Evolutionary conservation across 2,329 filamentous ascomycete genomes (phyloP).

Genomic region (Alternaria dauci): DNA sequence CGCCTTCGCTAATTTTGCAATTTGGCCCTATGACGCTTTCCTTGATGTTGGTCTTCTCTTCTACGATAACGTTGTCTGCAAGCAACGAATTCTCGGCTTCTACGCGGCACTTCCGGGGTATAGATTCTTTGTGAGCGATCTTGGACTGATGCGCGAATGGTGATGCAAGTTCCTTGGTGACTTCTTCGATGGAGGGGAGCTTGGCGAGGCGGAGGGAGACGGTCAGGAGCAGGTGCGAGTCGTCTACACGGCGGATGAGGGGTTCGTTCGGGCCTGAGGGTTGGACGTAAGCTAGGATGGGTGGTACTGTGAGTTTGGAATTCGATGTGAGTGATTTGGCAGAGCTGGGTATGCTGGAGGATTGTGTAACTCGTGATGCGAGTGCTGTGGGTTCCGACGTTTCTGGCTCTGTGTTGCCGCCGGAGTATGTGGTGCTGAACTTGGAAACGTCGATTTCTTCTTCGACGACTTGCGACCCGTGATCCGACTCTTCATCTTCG

Average conservation of each 20-base stretch:
- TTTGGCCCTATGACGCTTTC: conserved; percentile 88
- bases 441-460: conserved; percentile 64
- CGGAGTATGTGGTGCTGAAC: conserved; percentile 62
- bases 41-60: conserved; percentile 91
- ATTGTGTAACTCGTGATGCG: conserved; percentile 49
- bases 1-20: conserved; percentile 86
- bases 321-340: conserved; percentile 39
- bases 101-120: conserved; percentile 82
- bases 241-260: conserved; percentile 88
- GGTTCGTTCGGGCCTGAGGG: conserved; percentile 65
- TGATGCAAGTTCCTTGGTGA: conserved; percentile 61
- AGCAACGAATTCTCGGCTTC: conserved; percentile 83
- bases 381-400: conserved; percentile 29
- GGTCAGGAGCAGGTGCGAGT: conserved; percentile 78
- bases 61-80: conserved; percentile 86
- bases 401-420: conserved; percentile 15
- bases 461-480: conserved; percentile 52
- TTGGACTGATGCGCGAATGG: conserved; percentile 82
- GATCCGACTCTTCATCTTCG: conserved; percentile 50
- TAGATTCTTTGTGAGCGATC: conserved; percentile 81
- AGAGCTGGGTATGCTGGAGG: conserved; percentile 38
- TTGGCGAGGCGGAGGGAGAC: conserved; percentile 89
- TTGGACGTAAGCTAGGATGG: conserved; percentile 84
- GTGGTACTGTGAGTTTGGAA: conserved; percentile 65
- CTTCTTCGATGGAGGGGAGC: conserved; percentile 74